Conservation (phyloP, 306 rosid species). For the Begonia masoniana region DNA sequence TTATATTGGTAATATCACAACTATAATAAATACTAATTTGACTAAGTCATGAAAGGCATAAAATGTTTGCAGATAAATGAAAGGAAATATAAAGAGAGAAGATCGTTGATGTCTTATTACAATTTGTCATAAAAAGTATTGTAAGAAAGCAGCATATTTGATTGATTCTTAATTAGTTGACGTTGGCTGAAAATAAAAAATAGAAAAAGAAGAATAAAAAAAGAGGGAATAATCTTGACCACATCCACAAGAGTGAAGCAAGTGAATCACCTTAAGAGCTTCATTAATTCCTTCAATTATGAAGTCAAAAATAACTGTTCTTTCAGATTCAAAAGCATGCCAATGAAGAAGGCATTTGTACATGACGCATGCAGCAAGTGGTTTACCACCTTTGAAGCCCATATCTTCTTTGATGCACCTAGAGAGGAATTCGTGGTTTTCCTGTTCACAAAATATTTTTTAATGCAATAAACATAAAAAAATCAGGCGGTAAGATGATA, state of each 20-base stretch:
- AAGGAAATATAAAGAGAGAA: too few species aligned
- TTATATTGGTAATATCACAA: too few species aligned
- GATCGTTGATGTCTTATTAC: too few species aligned
- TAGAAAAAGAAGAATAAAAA: slow-evolving; percentile 1
- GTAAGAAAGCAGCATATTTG: too few species aligned
- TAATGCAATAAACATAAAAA: background rate
- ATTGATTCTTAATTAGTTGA: too few species aligned
- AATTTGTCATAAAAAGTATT: too few species aligned
- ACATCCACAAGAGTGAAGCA: background rate
- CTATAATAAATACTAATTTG: too few species aligned
- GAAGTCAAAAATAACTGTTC: slow-evolving; percentile 85
- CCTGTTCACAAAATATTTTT: slow-evolving; percentile 37
- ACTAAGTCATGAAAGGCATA: too few species aligned
- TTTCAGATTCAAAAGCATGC: slow-evolving; percentile 95
- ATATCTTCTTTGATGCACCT: slow-evolving; percentile 74
- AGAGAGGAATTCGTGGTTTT: slow-evolving; percentile 74
- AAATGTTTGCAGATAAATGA: too few species aligned
- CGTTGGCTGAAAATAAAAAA: background rate
- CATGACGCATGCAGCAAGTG: slow-evolving; percentile 75
- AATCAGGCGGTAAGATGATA: background rate
- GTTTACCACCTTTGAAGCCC: slow-evolving; percentile 80
- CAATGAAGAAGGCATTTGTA: slow-evolving; percentile 92
- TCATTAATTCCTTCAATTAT: slow-evolving; percentile 85
- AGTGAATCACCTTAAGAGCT: slow-evolving; percentile 52
- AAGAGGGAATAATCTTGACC: background rate